These are phyloP conservation scores for Naganishia randhawae DNA, from an alignment of 768 basidiomycete species.

Conservation along the genomic window DNA sequence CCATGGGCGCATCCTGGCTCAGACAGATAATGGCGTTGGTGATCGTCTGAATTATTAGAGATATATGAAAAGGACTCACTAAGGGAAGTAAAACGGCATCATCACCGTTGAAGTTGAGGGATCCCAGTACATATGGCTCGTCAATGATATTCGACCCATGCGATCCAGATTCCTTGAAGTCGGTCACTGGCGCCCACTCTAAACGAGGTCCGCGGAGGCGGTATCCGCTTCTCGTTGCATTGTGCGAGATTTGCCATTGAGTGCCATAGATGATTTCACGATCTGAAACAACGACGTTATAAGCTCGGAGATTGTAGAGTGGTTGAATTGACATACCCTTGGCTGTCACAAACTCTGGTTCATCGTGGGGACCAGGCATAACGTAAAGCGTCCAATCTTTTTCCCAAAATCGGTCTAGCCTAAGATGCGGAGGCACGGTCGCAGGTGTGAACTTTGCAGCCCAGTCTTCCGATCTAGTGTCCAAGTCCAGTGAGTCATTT, in stretches of 20 bases:
- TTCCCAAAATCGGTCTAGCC: constrained; percentile 38
- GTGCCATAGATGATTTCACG: constrained; percentile 58
- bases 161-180: constrained; percentile 63
- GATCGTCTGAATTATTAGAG: constrained; percentile 55
- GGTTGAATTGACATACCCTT: constrained; percentile 35
- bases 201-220: constrained; percentile 59
- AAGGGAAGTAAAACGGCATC: constrained; percentile 64
- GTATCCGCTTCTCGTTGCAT: constrained; percentile 65
- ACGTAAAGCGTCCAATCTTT: constrained; percentile 58
- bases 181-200: constrained; percentile 58
- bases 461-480: constrained; percentile 30
- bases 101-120: constrained; percentile 58
- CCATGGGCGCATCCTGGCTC: constrained; percentile 37
- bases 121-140: constrained; percentile 35
- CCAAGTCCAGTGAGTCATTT: constrained; percentile 35
- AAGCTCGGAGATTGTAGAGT: not conserved
- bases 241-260: constrained; percentile 58
- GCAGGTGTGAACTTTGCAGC: constrained; percentile 17
- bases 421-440: constrained; percentile 51
- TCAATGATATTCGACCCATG: constrained; percentile 65
- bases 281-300: constrained; percentile 45
- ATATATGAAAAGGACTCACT: constrained; percentile 65
- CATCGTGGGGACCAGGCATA: constrained; percentile 64
- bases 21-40: constrained; percentile 17
- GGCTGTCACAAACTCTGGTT: constrained; percentile 58